These are phyloP conservation scores for Takashimella koratensis DNA, from an alignment of 1,284 basidiomycete species.

Conservation along the genomic window DNA sequence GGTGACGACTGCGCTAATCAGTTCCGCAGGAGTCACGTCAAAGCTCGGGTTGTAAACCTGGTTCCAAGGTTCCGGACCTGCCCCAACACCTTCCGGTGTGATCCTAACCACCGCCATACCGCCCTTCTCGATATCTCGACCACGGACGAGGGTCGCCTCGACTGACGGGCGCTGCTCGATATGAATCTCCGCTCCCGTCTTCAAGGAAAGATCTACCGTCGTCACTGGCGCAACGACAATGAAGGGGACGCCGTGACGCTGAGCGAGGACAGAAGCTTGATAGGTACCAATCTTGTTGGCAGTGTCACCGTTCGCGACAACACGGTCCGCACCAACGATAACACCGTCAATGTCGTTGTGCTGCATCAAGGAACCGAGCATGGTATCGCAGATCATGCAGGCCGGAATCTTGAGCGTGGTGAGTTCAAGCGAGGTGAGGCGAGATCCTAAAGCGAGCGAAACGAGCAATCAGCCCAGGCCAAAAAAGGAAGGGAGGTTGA, in stretches of 20 bases:
- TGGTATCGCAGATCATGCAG: constrained; percentile 89
- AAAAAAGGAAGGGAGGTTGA: no score
- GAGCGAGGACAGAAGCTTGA: constrained; percentile 81
- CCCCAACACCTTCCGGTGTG: constrained; percentile 48
- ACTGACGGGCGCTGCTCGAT: constrained; percentile 83
- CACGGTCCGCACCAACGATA: constrained; percentile 77
- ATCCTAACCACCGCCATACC: constrained; percentile 46
- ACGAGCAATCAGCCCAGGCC: no score
- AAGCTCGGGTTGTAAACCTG: constrained; percentile 85
- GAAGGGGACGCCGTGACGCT: constrained; percentile 78
- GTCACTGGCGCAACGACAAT: constrained; percentile 85
- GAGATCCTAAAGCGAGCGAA: constrained; percentile 56
- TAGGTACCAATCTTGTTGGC: constrained; percentile 94
- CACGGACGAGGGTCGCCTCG: constrained; percentile 82
- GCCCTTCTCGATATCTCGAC: constrained; percentile 50
- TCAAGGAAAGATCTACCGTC: constrained; percentile 76
- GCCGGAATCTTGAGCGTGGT: constrained; percentile 74
- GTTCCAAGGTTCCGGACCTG: constrained; percentile 42
- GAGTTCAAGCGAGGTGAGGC: constrained; percentile 79
- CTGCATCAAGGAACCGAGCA: constrained; percentile 88
- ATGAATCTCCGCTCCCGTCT: constrained; percentile 75
- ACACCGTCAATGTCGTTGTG: constrained; percentile 81
- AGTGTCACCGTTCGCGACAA: constrained; percentile 86
- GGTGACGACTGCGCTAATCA: constrained; percentile 66
- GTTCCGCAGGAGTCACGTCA: constrained; percentile 83